These are phyloP conservation scores for Neobulgaria alba DNA, from an alignment of 2,329 filamentous ascomycete species.

Conservation along the genomic window DNA sequence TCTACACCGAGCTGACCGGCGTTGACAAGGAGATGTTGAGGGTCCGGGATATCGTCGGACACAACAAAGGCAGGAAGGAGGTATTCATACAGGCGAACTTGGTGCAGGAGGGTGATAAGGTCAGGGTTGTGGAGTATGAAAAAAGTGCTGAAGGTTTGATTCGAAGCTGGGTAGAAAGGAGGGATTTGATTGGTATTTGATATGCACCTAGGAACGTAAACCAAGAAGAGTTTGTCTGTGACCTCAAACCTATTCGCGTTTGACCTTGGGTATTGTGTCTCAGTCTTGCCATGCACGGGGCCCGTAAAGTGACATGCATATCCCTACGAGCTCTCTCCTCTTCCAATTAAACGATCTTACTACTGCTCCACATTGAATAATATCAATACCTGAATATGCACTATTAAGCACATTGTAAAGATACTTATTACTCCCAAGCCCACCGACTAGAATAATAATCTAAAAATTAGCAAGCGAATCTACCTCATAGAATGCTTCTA, in stretches of 20 bases:
- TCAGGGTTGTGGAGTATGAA: neutral
- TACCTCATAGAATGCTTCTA: too few relatives aligned
- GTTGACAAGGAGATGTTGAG: neutral
- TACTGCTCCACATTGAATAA: too few relatives aligned
- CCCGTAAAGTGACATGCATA: too few relatives aligned
- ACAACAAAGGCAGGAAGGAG: neutral
- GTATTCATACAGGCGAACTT: neutral
- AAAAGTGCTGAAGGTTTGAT: neutral
- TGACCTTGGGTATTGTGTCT: too few relatives aligned
- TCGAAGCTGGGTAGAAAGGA: neutral
- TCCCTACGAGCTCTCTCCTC: too few relatives aligned
- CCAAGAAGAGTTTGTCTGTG: too few relatives aligned
- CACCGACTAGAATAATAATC: slow-evolving; percentile 4
- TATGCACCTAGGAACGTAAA: neutral
- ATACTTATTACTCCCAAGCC: slow-evolving; percentile 1
- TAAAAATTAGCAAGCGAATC: too few relatives aligned
- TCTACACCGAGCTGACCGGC: neutral
- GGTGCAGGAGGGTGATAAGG: neutral
- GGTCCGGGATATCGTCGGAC: neutral
- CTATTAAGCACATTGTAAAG: slow-evolving; percentile 1
- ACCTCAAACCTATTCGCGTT: too few relatives aligned
- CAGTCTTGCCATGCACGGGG: too few relatives aligned
- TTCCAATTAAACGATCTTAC: too few relatives aligned
- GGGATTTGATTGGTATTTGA: neutral
- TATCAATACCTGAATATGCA: neutral